phyloP scores from a whole-genome alignment of 176 grass and related monocot genomes.

The bread wheat (Triticum aestivum) region DNA sequence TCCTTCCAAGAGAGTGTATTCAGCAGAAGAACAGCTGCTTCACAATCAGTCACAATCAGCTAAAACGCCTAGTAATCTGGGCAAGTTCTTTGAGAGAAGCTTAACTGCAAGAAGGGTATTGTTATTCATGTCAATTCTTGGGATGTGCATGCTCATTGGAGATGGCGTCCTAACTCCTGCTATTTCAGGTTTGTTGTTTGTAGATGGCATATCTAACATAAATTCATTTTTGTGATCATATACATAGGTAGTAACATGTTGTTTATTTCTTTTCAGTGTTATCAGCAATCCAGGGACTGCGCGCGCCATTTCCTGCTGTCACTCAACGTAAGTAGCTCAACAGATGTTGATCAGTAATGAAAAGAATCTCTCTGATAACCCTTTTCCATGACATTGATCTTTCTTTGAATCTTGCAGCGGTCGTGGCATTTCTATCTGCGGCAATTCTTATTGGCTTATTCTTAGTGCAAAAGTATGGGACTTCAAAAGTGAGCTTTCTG shows the following conservation, averaged over 20 bases:
- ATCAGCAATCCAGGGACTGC: constrained; percentile 70
- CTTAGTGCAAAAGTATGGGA: constrained; percentile 76
- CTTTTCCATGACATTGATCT: neutral
- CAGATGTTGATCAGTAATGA: neutral
- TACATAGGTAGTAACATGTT: neutral
- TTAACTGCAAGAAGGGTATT: constrained; percentile 65
- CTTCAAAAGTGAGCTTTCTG: constrained; percentile 76
- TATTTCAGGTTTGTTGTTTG: constrained; percentile 61
- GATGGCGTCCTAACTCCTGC: constrained; percentile 89
- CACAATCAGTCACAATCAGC: constrained; percentile 3
- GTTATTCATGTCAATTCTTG: constrained; percentile 70
- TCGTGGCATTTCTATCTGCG: constrained; percentile 60
- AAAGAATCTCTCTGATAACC: neutral
- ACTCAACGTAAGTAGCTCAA: constrained; percentile 44
- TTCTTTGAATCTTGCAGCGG: constrained; percentile 44
- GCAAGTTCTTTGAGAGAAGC: constrained; percentile 65
- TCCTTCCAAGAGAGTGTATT: constrained; percentile 56
- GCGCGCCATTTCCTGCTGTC: constrained; percentile 56
- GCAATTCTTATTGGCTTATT: constrained; percentile 66
- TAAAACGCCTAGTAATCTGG: constrained; percentile 50
- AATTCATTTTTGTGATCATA: constrained; percentile 15
- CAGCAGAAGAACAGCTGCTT: constrained; percentile 24
- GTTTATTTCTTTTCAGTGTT: constrained; percentile 42
- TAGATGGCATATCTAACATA: constrained; percentile 3
- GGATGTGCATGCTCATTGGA: constrained; percentile 87